phyloP scores from a whole-genome alignment of 2,329 filamentous ascomycete genomes.

The Penicillium sp. region DNA sequence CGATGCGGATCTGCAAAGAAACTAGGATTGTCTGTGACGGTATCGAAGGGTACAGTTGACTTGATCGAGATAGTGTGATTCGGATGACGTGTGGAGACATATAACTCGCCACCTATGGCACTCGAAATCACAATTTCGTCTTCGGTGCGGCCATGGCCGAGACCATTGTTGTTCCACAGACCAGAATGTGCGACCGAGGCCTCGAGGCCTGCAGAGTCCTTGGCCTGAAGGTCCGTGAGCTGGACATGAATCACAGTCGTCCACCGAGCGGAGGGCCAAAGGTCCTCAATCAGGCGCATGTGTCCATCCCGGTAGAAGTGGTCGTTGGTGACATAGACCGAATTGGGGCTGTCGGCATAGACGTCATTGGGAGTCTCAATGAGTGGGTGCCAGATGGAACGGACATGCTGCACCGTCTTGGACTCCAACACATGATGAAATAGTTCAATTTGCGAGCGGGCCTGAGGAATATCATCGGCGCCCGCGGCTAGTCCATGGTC shows the following conservation, averaged over 20 bases:
- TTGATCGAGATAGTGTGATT: conserved; percentile 41
- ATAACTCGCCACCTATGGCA: conserved; percentile 48
- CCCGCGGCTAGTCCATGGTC: conserved; percentile 27
- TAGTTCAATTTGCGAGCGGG: conserved; percentile 56
- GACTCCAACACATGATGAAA: conserved; percentile 55
- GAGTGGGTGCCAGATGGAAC: conserved; percentile 53
- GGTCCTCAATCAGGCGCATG: conserved; percentile 50
- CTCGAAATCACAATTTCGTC: conserved; percentile 38
- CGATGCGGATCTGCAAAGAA: conserved; percentile 58
- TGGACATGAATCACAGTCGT: conserved; percentile 50
- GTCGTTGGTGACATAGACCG: conserved; percentile 61
- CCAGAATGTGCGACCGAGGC: conserved; percentile 46
- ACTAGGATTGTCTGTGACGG: conserved; percentile 56
- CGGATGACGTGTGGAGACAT: conserved; percentile 33
- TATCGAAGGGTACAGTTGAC: conserved; percentile 47
- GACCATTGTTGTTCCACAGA: conserved; percentile 57
- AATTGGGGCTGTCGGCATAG: conserved; percentile 45
- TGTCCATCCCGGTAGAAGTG: conserved; percentile 53
- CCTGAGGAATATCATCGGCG: conserved; percentile 34
- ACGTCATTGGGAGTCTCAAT: conserved; percentile 61
- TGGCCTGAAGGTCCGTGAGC: conserved; percentile 26
- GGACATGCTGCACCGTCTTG: conserved; percentile 45
- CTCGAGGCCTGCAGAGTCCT: conserved; percentile 38
- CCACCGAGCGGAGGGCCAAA: conserved; percentile 47
- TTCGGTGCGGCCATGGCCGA: conserved; percentile 48